These are phyloP conservation scores for Strigomonas culicis DNA, from an alignment of 208 protist species.

Conservation along the genomic window DNA sequence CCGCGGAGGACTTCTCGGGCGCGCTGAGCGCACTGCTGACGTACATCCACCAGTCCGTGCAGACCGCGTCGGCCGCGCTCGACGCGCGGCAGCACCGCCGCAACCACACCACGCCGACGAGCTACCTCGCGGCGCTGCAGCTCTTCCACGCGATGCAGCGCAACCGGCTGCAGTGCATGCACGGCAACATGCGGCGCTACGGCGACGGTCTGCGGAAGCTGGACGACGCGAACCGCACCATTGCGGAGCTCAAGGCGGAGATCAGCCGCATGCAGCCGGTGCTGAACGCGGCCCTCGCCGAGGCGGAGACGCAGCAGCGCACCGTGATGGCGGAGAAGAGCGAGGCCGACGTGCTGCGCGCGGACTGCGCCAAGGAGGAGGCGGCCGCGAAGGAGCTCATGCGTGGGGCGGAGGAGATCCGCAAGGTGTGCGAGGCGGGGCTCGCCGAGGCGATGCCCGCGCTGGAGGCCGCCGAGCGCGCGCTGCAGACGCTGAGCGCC, in stretches of 20 bases:
- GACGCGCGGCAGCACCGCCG: conserved; percentile 83
- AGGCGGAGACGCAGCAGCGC: conserved; percentile 90
- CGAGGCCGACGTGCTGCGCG: conserved; percentile 80
- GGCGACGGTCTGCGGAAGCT: conserved; percentile 91
- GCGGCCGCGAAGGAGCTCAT: conserved; percentile 69
- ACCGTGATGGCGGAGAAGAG: conserved; percentile 83
- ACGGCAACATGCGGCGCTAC: conserved; percentile 64
- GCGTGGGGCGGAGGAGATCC: conserved; percentile 83
- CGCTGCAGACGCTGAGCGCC: conserved; percentile 89
- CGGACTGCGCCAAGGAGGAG: conserved; percentile 82
- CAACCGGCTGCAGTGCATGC: conserved; percentile 57
- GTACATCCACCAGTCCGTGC: conserved; percentile 86
- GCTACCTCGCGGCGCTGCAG: conserved; percentile 92
- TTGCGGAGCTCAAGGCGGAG: conserved; percentile 93
- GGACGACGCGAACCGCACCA: conserved; percentile 86
- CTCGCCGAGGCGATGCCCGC: conserved; percentile 94
- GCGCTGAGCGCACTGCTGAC: conserved; percentile 83
- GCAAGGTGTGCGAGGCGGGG: conserved; percentile 88
- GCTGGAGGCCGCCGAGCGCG: conserved; percentile 84
- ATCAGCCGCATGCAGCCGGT: conserved; percentile 93
- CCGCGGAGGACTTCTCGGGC: conserved; percentile 21
- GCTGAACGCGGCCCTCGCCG: conserved; percentile 76
- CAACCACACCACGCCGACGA: conserved; percentile 95
- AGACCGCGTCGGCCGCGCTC: conserved; percentile 74
- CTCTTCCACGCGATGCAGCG: conserved; percentile 81